Percentiles rank a stretch among this genome's conserved stretches.
phyloP scores from a whole-genome alignment of 78 protist genomes.

The Polysphondylium violaceum region DNA sequence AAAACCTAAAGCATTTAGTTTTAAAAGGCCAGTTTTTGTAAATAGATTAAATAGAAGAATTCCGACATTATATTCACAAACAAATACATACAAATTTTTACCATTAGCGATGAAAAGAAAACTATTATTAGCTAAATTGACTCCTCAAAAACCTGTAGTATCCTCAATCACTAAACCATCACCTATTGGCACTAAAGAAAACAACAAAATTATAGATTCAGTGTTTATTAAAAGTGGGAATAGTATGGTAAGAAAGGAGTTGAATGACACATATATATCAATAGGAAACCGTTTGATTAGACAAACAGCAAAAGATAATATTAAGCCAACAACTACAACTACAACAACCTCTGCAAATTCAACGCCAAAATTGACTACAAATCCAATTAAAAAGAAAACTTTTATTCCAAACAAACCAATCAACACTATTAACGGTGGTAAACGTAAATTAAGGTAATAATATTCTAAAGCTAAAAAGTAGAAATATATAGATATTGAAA shows the following conservation, averaged over 20 bases:
- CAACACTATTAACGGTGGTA: not conserved
- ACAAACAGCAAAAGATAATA: not conserved
- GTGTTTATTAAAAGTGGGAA: conserved; percentile 41
- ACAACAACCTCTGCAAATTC: conserved; percentile 3
- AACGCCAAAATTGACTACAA: not conserved
- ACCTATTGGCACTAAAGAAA: too few relatives aligned
- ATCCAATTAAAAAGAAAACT: not conserved
- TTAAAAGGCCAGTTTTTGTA: not conserved
- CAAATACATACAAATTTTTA: not conserved
- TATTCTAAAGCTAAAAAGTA: not conserved
- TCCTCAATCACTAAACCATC: not conserved
- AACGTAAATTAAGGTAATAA: not conserved
- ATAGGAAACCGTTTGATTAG: conserved; percentile 39
- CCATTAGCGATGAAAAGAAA: too few relatives aligned
- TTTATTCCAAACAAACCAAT: not conserved
- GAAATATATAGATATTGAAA: not conserved
- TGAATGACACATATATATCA: conserved; percentile 25
- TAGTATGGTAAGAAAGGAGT: conserved; percentile 27
- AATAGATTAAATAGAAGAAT: not conserved
- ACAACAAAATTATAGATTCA: conserved; percentile 38
- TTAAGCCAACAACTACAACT: not conserved
- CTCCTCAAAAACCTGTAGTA: too few relatives aligned
- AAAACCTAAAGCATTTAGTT: not conserved
- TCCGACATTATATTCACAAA: not conserved
- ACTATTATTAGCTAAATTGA: not conserved